A percentile compares a stretch with the other conserved stretches of the same genome.
phyloP scores from a whole-genome alignment of 2,329 filamentous ascomycete species.

The Mollisiaceae sp. region DNA sequence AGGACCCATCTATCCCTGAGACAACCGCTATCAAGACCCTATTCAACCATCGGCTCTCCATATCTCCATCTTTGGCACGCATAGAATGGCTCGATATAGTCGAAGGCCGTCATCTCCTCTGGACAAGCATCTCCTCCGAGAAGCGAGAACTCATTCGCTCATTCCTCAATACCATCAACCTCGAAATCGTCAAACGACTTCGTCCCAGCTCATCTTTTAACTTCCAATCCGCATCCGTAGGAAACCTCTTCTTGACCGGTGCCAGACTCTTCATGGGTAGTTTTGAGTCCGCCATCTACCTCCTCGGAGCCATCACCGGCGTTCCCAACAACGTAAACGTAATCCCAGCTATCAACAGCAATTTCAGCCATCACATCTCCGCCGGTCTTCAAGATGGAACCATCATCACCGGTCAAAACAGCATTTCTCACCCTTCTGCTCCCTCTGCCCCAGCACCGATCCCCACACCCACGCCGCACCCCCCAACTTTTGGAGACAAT shows the following conservation, averaged over 20 bases:
- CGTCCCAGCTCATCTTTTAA: constrained; percentile 77
- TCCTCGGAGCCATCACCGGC: constrained; percentile 85
- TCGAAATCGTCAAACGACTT: constrained; percentile 79
- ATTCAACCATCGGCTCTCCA: constrained; percentile 85
- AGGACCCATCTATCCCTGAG: constrained; percentile 61
- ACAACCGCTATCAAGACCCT: constrained; percentile 77
- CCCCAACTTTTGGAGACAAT: neutral
- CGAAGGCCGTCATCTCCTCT: constrained; percentile 79
- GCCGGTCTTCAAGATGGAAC: constrained; percentile 78
- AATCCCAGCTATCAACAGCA: constrained; percentile 90
- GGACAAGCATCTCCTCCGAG: constrained; percentile 71
- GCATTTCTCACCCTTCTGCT: constrained; percentile 76
- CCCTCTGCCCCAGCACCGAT: constrained; percentile 37
- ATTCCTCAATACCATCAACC: constrained; percentile 75
- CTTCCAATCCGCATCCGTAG: constrained; percentile 76
- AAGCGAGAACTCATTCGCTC: constrained; percentile 80
- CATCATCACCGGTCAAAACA: constrained; percentile 88
- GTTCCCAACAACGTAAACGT: constrained; percentile 79
- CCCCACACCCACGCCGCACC: constrained; percentile 18
- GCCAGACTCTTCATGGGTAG: constrained; percentile 90
- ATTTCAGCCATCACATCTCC: constrained; percentile 94
- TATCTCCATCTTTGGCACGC: constrained; percentile 64
- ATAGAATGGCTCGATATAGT: constrained; percentile 88
- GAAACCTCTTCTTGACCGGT: constrained; percentile 82
- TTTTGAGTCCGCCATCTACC: constrained; percentile 90